Base-by-base conservation (phyloP, 108 stramenopile species). In the Pseudonitzschia multiseries region DNA sequence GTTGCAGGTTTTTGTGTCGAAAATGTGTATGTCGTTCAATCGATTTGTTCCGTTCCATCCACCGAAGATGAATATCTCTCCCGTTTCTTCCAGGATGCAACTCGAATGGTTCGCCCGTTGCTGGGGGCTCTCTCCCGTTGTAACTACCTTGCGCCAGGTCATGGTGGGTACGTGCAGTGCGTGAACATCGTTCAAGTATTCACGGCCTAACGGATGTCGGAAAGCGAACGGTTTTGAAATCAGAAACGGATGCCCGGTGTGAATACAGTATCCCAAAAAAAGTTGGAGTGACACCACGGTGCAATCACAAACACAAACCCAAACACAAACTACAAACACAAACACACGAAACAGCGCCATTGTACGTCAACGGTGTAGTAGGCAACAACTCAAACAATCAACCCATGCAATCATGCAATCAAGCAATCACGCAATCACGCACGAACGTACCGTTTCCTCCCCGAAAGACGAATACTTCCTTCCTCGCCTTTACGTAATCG, bases 31-130 rank as follows among this genome's bases (percentile, higher is more conserved):
- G 73, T 98, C 97, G 76, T 96, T 96, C 40, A 98, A 77, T 21
- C 94, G 74, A 57, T 87, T 87, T 15, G 63, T 73, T 21, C 94
- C 94, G 67, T 95, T 93, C 96, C 97, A 98, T 61, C 97, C 97
- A 27, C 97, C 97, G 79, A 98, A 98, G 15, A 98, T 73, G 77
- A 95, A 95, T 29, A 96, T 71, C 75, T 96, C 91, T n/a, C 82
- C 81, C 3, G 84, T 86, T 46, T 87, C 80, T 41, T 86, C 87
- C 33, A 98, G 57, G 22, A 95, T 70, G 51, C 95, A 90, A 31
- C 85, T 87, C 64, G 91, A 89, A 80, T 98, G 97, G 74, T 98
- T 96, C 50, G 97, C 97, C 15, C 97, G 76, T 57, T 83, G 86
- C 67, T 89, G 88, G 15, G 97, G 97, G 42, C 80, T 74, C 15